Conservation (phyloP, 2,329 filamentous ascomycete species). For the Cryphonectria radicalis region DNA sequence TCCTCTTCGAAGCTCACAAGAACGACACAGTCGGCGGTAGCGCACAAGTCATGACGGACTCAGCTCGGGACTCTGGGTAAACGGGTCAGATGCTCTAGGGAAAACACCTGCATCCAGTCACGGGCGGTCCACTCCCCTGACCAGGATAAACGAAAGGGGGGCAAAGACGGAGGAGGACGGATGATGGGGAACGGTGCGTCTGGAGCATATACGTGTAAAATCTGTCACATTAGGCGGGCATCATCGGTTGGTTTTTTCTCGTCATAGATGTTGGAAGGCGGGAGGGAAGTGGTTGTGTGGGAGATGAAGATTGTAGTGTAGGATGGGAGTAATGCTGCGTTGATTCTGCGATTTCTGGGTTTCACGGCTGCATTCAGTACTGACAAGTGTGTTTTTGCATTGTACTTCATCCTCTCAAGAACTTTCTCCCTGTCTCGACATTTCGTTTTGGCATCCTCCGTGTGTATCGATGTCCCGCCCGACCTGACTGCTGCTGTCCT, state of each 20-base stretch:
- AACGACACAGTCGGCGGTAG: constrained; percentile 34
- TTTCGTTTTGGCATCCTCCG: not conserved
- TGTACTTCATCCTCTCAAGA: not conserved
- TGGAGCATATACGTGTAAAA: constrained; percentile 53
- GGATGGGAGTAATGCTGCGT: constrained; percentile 38
- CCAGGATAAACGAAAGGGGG: constrained; percentile 20
- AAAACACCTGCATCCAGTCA: constrained; percentile 23
- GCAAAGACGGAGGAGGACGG: constrained; percentile 33
- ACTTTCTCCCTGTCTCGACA: not conserved
- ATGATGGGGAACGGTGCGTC: constrained; percentile 15
- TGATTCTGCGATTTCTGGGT: constrained; percentile 30
- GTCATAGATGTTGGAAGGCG: constrained; percentile 49
- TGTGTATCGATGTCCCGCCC: not conserved
- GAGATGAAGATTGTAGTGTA: constrained; percentile 48
- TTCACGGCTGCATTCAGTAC: constrained; percentile 28
- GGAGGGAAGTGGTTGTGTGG: constrained; percentile 33
- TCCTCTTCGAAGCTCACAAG: constrained; percentile 28
- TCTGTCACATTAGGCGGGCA: constrained; percentile 51
- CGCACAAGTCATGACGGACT: constrained; percentile 33
- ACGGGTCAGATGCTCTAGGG: constrained; percentile 8
- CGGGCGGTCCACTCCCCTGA: constrained; percentile 6
- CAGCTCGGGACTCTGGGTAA: constrained; percentile 15
- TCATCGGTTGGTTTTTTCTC: constrained; percentile 39
- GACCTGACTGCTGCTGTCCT: not conserved
- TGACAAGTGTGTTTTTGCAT: constrained; percentile 12